A percentile compares a stretch with the other conserved stretches of the same genome.
phyloP scores from a whole-genome alignment of 495 filamentous ascomycete species.

The Bombardia bombarda region DNA sequence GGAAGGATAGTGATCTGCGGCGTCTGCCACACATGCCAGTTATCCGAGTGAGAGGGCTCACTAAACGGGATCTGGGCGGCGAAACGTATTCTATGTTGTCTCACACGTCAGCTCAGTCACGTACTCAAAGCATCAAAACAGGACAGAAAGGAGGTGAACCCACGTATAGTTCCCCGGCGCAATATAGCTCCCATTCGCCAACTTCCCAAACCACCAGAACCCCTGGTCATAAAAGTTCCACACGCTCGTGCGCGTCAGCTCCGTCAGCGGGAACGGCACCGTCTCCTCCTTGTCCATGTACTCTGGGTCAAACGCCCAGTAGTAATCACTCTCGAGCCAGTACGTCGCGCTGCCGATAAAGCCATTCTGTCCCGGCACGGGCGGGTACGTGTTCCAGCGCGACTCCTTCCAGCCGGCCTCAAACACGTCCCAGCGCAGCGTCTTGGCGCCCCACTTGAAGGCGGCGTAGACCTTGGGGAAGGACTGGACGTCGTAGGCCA shows the following conservation, averaged over 20 bases:
- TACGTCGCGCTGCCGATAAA: slow-evolving; percentile 27
- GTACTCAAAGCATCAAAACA: neutral
- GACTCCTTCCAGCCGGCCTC: slow-evolving; percentile 15
- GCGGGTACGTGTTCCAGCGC: slow-evolving; percentile 27
- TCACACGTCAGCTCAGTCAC: neutral
- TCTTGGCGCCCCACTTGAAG: slow-evolving; percentile 22
- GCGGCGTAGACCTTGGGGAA: slow-evolving; percentile 15
- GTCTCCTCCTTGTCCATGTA: slow-evolving; percentile 14
- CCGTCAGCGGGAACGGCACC: slow-evolving; percentile 20
- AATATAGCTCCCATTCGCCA: slow-evolving; percentile 26
- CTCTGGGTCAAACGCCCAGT: slow-evolving; percentile 10
- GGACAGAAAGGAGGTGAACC: slow-evolving; percentile 1
- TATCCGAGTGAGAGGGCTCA: slow-evolving; percentile 17
- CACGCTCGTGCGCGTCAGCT: slow-evolving; percentile 10
- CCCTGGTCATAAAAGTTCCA: slow-evolving; percentile 11
- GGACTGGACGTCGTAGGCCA: slow-evolving; percentile 9
- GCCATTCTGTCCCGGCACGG: slow-evolving; percentile 21
- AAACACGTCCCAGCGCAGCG: slow-evolving; percentile 25
- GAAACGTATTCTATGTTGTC: slow-evolving; percentile 14
- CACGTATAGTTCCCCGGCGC: slow-evolving; percentile 28
- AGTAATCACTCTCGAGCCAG: slow-evolving; percentile 8
- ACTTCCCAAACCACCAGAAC: slow-evolving; percentile 27
- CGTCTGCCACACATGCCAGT: slow-evolving; percentile 19
- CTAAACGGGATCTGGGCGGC: slow-evolving; percentile 19
- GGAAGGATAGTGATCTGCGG: slow-evolving; percentile 13